Evolutionary conservation across 176 grass and related monocot genomes (phyloP), one percentile per base, ranked within the genome.

Genomic region (Metroxylon sagu): DNA sequence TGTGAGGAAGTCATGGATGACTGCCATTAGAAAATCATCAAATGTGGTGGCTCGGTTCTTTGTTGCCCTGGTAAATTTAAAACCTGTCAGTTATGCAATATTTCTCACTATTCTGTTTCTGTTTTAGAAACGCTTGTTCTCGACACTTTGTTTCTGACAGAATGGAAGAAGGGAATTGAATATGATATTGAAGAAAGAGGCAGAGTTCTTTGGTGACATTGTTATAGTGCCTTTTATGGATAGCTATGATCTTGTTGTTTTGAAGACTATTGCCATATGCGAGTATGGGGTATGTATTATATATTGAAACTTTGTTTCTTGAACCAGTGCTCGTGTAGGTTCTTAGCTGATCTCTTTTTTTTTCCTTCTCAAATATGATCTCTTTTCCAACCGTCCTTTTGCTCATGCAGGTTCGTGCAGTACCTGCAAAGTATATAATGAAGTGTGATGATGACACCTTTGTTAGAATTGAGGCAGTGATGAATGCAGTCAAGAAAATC

Each of bases 401-500:
- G 18, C 15, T 75, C 83, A 64, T 50, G 59, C 67, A 95, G 82
- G 76, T 89, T 70, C 55, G 54, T 59, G 82, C 75, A 58, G 76
- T 85, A 49, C 81, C 82, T 53, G 74, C 85, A 12, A 86, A 79
- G 57, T 77, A 84, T 73, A 28, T 95, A 17, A 95, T 86, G 85
- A 95, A 86, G 59, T 95, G 82, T 2, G 85, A 95, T 43, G 90
- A 89, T 71, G 90, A 95, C 67, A 95, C 76, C 54, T 89, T 89
- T 50, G 74, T 86, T 25, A 86, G 82, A 77, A 43, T 95, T 48
- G 73, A 89, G 61, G 78, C 79, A 49, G 71, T 89, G 54, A 27
- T 86, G 65, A 59, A 58, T 59, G 82, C 83, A 78, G 69, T 89
- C 55, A 80, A 61, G 19, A 95, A 89, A 60, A 54, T 84, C 15